Conservation (phyloP, 257 asterid species). For the Ophiorrhiza pumila region DNA sequence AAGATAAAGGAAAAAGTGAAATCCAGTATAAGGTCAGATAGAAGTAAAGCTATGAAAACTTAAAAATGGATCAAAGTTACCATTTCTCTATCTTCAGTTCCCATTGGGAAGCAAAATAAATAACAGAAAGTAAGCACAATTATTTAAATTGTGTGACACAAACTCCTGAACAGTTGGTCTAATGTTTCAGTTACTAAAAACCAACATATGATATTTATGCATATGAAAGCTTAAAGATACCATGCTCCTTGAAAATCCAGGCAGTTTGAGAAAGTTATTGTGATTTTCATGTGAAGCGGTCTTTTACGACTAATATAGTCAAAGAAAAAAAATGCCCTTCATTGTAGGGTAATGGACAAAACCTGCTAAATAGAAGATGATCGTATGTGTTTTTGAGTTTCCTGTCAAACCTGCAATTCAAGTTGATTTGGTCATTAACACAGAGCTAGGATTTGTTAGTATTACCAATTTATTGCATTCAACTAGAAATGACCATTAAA, state of each 20-base stretch:
- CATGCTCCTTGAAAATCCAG: background rate
- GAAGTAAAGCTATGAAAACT: background rate
- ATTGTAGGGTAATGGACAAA: slow-evolving; percentile 6
- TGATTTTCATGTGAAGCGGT: background rate
- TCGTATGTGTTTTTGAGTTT: slow-evolving; percentile 86
- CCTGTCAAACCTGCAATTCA: slow-evolving; percentile 84
- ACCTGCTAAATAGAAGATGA: slow-evolving; percentile 97
- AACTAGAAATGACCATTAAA: no score
- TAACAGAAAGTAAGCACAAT: background rate
- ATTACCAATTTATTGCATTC: background rate
- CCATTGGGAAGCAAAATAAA: background rate
- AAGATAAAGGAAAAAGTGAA: slow-evolving; percentile 17
- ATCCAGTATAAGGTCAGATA: slow-evolving; percentile 1
- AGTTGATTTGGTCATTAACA: slow-evolving; percentile 15
- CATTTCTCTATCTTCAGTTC: slow-evolving; percentile 1
- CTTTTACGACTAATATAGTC: background rate
- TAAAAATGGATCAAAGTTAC: background rate
- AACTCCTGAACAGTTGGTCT: background rate
- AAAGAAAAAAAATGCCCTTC: background rate
- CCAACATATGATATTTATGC: background rate
- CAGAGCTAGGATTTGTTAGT: background rate
- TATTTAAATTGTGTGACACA: background rate
- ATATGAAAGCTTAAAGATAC: background rate
- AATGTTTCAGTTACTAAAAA: background rate
- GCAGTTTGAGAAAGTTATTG: background rate